Percentiles rank a stretch among this genome's conserved stretches.
These are phyloP conservation scores for Malus hybrid DNA, from an alignment of 331 rosid species.

Conservation along the genomic window DNA sequence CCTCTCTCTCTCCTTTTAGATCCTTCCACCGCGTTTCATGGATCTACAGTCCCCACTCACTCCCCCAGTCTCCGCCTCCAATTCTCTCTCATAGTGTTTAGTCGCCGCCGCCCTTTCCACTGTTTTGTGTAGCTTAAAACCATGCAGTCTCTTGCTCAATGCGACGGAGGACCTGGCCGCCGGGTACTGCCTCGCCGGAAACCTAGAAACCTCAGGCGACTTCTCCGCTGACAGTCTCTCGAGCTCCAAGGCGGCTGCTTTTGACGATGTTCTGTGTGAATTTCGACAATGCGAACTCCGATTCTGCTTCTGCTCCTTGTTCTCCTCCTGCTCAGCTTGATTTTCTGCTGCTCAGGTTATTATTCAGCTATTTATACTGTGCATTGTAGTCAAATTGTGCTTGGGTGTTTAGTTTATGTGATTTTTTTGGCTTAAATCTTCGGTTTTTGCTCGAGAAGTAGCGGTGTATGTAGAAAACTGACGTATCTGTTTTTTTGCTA, in stretches of 20 bases:
- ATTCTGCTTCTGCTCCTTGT: slow-evolving; percentile 24
- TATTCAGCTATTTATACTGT: not conserved
- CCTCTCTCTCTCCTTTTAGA: slow-evolving; percentile 18
- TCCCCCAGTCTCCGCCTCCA: slow-evolving; percentile 26
- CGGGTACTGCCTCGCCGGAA: slow-evolving; percentile 19
- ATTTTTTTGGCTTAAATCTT: not conserved
- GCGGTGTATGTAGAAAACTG: not conserved
- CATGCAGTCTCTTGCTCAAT: slow-evolving; percentile 25
- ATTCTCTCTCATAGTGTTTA: slow-evolving; percentile 62
- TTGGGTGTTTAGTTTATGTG: not conserved
- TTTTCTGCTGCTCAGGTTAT: slow-evolving; percentile 53
- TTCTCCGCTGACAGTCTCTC: not conserved
- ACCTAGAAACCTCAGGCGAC: slow-evolving; percentile 5
- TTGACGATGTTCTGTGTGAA: slow-evolving; percentile 40
- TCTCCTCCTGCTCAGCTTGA: slow-evolving; percentile 29
- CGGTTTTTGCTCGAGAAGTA: not conserved
- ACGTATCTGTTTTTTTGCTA: not conserved
- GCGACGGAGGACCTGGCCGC: slow-evolving; percentile 17
- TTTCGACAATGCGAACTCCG: slow-evolving; percentile 50
- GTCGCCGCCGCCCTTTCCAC: not conserved
- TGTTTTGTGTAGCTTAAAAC: not conserved
- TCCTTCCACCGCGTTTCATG: slow-evolving; percentile 53
- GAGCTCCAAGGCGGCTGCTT: slow-evolving; percentile 18
- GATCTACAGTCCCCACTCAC: slow-evolving; percentile 44
- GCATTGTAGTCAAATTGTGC: not conserved